A percentile compares a stretch with the other conserved stretches of the same genome.
Evolutionary conservation across 2,329 filamentous ascomycete genomes (phyloP).

Genomic region (Fusarium sp.): DNA sequence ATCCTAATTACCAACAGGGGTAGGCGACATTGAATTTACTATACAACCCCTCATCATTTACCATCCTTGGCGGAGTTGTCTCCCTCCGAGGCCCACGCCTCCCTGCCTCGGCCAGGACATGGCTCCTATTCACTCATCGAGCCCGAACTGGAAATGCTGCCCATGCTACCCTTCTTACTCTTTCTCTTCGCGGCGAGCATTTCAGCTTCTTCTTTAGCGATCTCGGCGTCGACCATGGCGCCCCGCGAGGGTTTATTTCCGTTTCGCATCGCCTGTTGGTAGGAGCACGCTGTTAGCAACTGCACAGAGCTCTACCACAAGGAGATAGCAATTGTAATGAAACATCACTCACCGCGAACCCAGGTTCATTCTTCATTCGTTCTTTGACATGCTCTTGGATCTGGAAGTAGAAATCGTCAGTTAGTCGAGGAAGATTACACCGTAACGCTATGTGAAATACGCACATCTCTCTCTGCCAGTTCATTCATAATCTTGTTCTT

Average conservation of each 20-base stretch:
- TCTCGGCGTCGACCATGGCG: constrained; percentile 19
- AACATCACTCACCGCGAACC: constrained; percentile 4
- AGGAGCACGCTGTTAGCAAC: accelerated
- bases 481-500: constrained; percentile 31
- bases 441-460: neutral
- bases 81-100: neutral
- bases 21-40: neutral
- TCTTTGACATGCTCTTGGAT: constrained; percentile 15
- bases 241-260: constrained; percentile 26
- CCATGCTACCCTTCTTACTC: constrained; percentile 13
- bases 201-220: constrained; percentile 25
- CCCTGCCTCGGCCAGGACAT: neutral
- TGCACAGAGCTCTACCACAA: too few relatives aligned
- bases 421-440: neutral
- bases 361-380: constrained; percentile 28
- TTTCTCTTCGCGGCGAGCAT: constrained; percentile 15
- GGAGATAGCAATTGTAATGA: neutral
- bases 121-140: constrained; percentile 6
- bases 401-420: neutral
- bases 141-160: neutral
- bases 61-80: neutral
- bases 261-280: constrained; percentile 18
- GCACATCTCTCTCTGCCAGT: constrained; percentile 15
- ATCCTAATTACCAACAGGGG: neutral
- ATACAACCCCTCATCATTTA: neutral